Evolutionary conservation across 345 rosid species (phyloP), one percentile per base, ranked within the genome.

Genomic region (Kernera saxatilis): DNA sequence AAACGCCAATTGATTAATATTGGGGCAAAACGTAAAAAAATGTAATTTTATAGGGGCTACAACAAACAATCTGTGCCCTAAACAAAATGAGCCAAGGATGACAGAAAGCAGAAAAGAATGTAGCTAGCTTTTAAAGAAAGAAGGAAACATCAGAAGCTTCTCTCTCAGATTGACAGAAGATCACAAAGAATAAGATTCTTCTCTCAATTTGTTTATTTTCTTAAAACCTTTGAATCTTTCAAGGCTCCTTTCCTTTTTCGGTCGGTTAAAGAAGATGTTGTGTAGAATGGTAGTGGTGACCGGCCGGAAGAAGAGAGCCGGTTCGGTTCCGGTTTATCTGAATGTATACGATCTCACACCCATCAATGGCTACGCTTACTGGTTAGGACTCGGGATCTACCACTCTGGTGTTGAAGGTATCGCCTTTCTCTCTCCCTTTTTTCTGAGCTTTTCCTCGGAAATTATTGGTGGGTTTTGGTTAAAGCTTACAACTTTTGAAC

Each of bases 391-490:
- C 19, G 96, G 99, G 64, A 80, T 94, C 82, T 94, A 94, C 68
- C 99, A 94, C 80, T 94, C 97, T 48, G 97, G 99, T 43, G 97
- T 94, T 19, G 95, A 94, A 86, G 99, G 97, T 94, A 19, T 40
- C 59, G 0, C 22, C 17, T 46, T 32, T 35, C 57, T 44, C 36
- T 55, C 7, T 64, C 5, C n/a, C 54, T 37, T 1, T 15, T 26
- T 35, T 29, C 23, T 33, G 35, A 58, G 21, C 2, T 11, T 58
- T 70, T 60, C 15, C 3, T 14, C 4, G n/a, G 32, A 60, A 49
- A 49, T 11, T 48, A 18, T 55, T 44, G 9, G 14, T 64, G 59
- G 53, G 65, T 73, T 73, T 67, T 29, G 44, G 61, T 46, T 1
- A 37, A 66, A 73, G 67, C 17, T 65, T n/a, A 27, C 0, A 56